phyloP scores from a whole-genome alignment of 495 filamentous ascomycete species.

The Opeltia flavorubescens region DNA sequence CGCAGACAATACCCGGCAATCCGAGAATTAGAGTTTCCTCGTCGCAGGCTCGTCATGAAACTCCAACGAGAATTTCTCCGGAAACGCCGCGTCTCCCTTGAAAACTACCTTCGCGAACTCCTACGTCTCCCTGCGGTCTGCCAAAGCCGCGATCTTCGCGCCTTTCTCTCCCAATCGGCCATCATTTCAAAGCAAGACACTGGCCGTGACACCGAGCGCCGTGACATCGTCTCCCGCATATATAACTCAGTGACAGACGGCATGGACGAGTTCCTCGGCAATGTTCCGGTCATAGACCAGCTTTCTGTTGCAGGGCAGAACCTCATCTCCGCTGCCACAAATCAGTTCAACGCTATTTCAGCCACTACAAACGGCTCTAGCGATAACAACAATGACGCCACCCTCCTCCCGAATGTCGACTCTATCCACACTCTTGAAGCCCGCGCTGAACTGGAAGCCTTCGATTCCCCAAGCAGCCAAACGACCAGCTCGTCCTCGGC shows the following conservation, averaged over 20 bases:
- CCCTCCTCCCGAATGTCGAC: constrained; percentile 36
- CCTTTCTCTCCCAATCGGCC: constrained; percentile 83
- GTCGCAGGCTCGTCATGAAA: constrained; percentile 86
- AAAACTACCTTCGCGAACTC: constrained; percentile 73
- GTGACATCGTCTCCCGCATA: constrained; percentile 84
- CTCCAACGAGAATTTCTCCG: constrained; percentile 89
- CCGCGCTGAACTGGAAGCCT: constrained; percentile 86
- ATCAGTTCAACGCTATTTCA: constrained; percentile 46
- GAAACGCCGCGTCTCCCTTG: constrained; percentile 68
- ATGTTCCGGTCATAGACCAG: constrained; percentile 90
- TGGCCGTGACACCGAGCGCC: constrained; percentile 45
- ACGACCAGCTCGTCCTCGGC: not conserved
- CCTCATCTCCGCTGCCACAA: constrained; percentile 76
- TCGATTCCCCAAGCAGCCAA: constrained; percentile 48
- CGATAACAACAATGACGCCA: constrained; percentile 21
- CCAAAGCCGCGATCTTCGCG: constrained; percentile 77
- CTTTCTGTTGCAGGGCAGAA: constrained; percentile 86
- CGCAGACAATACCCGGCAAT: constrained; percentile 74
- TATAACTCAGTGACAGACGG: constrained; percentile 95
- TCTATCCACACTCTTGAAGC: constrained; percentile 69
- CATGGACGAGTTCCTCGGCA: constrained; percentile 95
- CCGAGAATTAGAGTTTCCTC: constrained; percentile 78
- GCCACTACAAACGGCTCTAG: constrained; percentile 19
- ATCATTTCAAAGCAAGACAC: constrained; percentile 34
- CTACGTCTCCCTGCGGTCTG: constrained; percentile 86